A percentile compares a stretch with the other conserved stretches of the same genome.
Evolutionary conservation across 1,284 basidiomycete genomes (phyloP).

Genomic region (Tylopilus sp.): DNA sequence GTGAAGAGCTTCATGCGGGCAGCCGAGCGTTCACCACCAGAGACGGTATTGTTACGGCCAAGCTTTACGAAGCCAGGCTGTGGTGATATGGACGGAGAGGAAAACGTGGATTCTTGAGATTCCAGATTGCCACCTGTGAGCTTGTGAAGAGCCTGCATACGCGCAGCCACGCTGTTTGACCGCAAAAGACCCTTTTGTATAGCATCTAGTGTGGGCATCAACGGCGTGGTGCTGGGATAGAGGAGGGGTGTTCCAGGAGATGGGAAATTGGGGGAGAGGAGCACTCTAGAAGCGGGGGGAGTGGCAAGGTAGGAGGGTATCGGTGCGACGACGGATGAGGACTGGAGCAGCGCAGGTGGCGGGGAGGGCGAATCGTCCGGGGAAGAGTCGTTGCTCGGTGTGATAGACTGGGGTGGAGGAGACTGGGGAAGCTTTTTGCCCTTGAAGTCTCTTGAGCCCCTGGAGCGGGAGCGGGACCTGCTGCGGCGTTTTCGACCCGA

Average conservation of each 20-base stretch:
- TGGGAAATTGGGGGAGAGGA: conserved; percentile 52
- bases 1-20: conserved; percentile 64
- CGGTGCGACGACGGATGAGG: conserved; percentile 56
- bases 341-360: conserved; percentile 39
- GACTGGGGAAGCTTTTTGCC: conserved; percentile 50
- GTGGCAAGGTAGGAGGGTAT: conserved; percentile 58
- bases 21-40: conserved; percentile 69
- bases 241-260: conserved; percentile 49
- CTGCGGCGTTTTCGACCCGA: conserved; percentile 58
- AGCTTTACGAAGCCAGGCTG: conserved; percentile 49
- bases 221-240: conserved; percentile 59
- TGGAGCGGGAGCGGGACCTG: conserved; percentile 70
- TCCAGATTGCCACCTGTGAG: conserved; percentile 62
- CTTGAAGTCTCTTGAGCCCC: conserved; percentile 70
- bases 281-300: conserved; percentile 46
- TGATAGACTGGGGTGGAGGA: conserved; percentile 41
- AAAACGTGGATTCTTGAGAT: conserved; percentile 35
- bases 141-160: conserved; percentile 71
- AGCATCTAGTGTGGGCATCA: conserved; percentile 67
- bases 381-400: conserved; percentile 58
- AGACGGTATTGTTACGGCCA: conserved; percentile 71
- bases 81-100: conserved; percentile 45
- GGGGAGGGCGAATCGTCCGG: conserved; percentile 55
- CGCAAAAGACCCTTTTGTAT: conserved; percentile 67
- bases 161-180: conserved; percentile 70